These are phyloP conservation scores for Gossypium davidsonii DNA, from an alignment of 441 rosid species.

Conservation along the genomic window DNA sequence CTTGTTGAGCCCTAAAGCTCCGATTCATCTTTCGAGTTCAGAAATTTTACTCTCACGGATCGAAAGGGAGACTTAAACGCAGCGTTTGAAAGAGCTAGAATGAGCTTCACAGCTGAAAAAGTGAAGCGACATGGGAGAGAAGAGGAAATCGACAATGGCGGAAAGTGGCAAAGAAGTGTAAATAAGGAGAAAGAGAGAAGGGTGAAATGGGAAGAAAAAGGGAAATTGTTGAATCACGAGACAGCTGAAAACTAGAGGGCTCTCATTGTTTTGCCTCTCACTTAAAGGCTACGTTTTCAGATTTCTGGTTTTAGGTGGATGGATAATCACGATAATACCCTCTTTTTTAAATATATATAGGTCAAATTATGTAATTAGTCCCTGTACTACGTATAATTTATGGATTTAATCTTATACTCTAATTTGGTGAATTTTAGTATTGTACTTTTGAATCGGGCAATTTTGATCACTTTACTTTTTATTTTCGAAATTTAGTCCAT, in stretches of 20 bases:
- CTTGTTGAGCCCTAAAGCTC: slow-evolving; percentile 71
- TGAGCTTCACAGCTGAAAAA: slow-evolving; percentile 23
- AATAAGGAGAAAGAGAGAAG: slow-evolving; percentile 21
- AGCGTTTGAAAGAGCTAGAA: slow-evolving; percentile 22
- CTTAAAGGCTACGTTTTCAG: slow-evolving; percentile 35
- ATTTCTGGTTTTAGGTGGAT: slow-evolving; percentile 14
- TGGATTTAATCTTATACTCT: no score
- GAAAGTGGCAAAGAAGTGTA: slow-evolving; percentile 39
- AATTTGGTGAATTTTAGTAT: no score
- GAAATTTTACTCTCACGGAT: slow-evolving; percentile 20
- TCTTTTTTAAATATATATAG: no score
- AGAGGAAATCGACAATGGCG: slow-evolving; percentile 19
- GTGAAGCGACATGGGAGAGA: slow-evolving; percentile 26
- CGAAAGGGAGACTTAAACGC: slow-evolving; percentile 26
- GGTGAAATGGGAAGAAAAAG: slow-evolving; percentile 20
- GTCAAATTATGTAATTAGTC: no score
- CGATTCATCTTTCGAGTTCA: slow-evolving; percentile 57
- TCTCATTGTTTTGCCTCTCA: slow-evolving; percentile 17
- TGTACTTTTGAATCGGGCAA: no score
- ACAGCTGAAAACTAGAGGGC: slow-evolving; percentile 13
- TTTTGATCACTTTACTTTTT: no score
- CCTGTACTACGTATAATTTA: no score
- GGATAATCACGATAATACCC: slow-evolving; percentile 21
- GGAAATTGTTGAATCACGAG: slow-evolving; percentile 16
- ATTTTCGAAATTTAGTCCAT: no score